Evolutionary conservation across 192 early-diverging fungal species (phyloP).

Genomic region (Coemansia sp.): DNA sequence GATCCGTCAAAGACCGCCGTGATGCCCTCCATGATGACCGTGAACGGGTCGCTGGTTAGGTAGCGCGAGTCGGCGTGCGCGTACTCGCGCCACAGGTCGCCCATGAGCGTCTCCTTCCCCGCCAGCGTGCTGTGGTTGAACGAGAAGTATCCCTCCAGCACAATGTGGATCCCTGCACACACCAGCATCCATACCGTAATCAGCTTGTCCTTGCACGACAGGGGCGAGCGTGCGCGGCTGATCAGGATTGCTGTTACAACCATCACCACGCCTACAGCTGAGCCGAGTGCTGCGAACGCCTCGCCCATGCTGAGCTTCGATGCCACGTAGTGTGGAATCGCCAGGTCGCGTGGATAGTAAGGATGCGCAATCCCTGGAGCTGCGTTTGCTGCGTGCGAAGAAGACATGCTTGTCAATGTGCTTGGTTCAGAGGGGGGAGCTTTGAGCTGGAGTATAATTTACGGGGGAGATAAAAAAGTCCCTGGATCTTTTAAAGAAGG

Average conservation of each 20-base stretch:
- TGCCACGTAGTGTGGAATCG: constrained; percentile 40
- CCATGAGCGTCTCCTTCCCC: constrained; percentile 63
- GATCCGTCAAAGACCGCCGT: constrained; percentile 79
- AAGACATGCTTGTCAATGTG: not conserved
- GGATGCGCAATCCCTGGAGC: constrained; percentile 21
- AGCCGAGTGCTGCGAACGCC: constrained; percentile 33
- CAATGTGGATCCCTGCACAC: constrained; percentile 77
- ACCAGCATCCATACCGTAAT: constrained; percentile 82
- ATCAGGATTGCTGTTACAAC: constrained; percentile 28
- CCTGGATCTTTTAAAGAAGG: not conserved
- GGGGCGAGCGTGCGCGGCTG: constrained; percentile 16
- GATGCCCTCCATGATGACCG: constrained; percentile 82
- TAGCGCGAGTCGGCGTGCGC: constrained; percentile 85
- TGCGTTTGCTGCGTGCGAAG: not conserved
- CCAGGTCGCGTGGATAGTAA: constrained; percentile 42
- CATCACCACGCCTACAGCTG: constrained; percentile 17
- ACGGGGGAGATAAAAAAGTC: not conserved
- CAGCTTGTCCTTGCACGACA: constrained; percentile 46
- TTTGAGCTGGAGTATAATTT: too few relatives aligned
- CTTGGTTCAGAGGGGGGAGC: too few relatives aligned
- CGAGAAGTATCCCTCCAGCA: constrained; percentile 87
- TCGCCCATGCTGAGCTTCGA: constrained; percentile 39
- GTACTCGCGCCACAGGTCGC: constrained; percentile 92
- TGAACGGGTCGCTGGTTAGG: constrained; percentile 77
- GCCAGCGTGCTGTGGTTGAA: constrained; percentile 68